Evolutionary conservation across 2,329 filamentous ascomycete species (phyloP).

Genomic region (Alternaria angustiovoidea): DNA sequence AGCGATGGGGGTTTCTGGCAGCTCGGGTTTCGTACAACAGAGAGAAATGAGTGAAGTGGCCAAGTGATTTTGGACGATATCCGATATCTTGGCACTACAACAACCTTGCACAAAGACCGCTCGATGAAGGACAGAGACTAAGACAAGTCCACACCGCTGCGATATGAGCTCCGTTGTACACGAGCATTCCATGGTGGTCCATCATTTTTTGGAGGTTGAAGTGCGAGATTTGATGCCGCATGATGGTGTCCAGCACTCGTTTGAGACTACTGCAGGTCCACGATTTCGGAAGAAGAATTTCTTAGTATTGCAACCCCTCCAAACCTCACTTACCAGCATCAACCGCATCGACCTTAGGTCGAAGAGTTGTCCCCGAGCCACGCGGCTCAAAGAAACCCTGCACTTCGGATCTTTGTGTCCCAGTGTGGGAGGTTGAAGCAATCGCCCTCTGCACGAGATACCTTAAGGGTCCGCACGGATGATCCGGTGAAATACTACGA

Average conservation of each 20-base stretch:
- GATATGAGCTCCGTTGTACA: not conserved
- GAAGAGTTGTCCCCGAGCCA: constrained; percentile 4
- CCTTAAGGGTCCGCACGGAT: constrained; percentile 2
- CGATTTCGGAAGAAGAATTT: constrained; percentile 15
- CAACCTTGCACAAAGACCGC: not conserved
- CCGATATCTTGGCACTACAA: not conserved
- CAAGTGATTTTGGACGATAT: not conserved
- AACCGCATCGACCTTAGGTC: constrained; percentile 10
- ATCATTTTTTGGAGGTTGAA: constrained; percentile 6
- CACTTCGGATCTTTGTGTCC: constrained; percentile 1
- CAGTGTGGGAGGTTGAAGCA: constrained; percentile 3
- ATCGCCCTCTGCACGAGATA: constrained; percentile 1
- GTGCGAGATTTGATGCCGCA: constrained; percentile 7
- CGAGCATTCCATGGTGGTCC: not conserved
- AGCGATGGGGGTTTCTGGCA: not conserved
- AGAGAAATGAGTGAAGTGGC: not conserved
- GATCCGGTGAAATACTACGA: constrained; percentile 1
- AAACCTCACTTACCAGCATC: constrained; percentile 13
- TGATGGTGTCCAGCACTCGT: constrained; percentile 17
- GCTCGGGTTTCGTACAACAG: not conserved
- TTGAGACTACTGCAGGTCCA: constrained; percentile 36
- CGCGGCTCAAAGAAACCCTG: constrained; percentile 11
- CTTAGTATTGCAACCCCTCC: constrained; percentile 13
- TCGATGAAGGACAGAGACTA: not conserved
- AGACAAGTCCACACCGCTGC: not conserved